Evolutionary conservation across 2,329 filamentous ascomycete species (phyloP).

Genomic region (Erysiphe neolycopersici): DNA sequence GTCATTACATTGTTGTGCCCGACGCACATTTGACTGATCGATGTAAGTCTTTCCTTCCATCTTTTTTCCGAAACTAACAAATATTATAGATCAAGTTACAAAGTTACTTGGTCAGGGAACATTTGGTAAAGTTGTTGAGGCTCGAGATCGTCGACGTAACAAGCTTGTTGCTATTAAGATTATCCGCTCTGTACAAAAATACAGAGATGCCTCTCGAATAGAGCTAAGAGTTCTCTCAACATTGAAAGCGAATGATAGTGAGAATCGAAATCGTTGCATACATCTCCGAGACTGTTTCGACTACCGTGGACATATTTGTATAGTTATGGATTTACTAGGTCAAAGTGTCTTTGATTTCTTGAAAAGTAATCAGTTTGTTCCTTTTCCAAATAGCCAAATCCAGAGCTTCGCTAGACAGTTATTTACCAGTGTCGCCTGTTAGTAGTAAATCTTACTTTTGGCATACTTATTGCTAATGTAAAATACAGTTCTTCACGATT

Average conservation of each 20-base stretch:
- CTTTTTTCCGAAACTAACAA: constrained; percentile 7
- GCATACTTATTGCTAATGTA: constrained; percentile 4
- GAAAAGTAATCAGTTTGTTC: constrained; percentile 83
- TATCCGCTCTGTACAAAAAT: constrained; percentile 94
- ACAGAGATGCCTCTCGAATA: constrained; percentile 84
- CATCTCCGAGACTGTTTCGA: constrained; percentile 94
- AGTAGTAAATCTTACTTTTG: constrained; percentile 17
- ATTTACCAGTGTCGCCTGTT: constrained; percentile 94
- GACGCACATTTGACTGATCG: constrained; percentile 66
- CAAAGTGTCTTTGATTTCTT: constrained; percentile 97
- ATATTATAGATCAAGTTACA: constrained; percentile 49
- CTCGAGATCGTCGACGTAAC: constrained; percentile 49
- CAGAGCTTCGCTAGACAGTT: constrained; percentile 89
- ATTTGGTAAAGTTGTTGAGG: constrained; percentile 94
- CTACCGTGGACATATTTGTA: constrained; percentile 88
- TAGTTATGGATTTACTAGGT: constrained; percentile 50
- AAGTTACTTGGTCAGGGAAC: constrained; percentile 87
- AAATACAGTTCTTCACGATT: constrained; percentile 59
- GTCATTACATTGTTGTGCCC: constrained; percentile 82
- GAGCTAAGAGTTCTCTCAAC: constrained; percentile 84
- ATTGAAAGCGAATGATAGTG: constrained; percentile 66
- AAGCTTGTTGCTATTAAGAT: constrained; percentile 86
- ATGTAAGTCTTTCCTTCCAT: constrained; percentile 34
- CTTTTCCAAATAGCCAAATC: constrained; percentile 95
- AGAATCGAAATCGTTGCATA: constrained; percentile 89